Evolutionary conservation across 2,329 filamentous ascomycete species (phyloP), one percentile per base, ranked within the genome.

Genomic region (Colletotrichum sansevieriae): DNA sequence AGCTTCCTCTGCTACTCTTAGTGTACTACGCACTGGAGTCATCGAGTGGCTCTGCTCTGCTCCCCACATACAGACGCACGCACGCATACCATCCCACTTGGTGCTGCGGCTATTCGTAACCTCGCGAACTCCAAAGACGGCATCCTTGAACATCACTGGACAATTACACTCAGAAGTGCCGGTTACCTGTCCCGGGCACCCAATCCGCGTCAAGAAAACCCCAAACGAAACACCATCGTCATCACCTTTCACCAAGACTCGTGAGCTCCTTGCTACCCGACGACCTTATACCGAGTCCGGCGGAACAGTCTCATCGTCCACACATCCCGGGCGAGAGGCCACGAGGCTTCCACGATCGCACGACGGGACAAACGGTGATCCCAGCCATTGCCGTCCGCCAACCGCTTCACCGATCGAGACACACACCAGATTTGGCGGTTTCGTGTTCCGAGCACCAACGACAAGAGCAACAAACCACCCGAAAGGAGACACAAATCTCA

Each of bases 271-370:
- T 61, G 63, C 47, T 69, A 59, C 62, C 62, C 62, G 55, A 66
- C 44, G 56, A 44, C 47, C 33, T 60, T 66, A 39, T 41, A 60
- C 35, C 56, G 25, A 39, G 25, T 44, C 41, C 35, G 55, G 54
- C 55, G 11, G 4, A 7, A 41, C 12, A 49, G 44, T 59, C 39
- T 13, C 20, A 44, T 49, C 39, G 49, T 55, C 39, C 62, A 51
- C 49, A 51, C 39, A 43, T 66, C 55, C 56, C 43, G 62, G 66
- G 49, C 66, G 62, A 69, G 66, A 60, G 66, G 66, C 62, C 63
- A 69, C 66, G 66, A 69, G 66, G 56, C 62, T 66, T 52, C 56
- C 66, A 69, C 66, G 66, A 69, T 61, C 49, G 51, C 63, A 41
- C 25, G 41, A 66, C 66, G 66, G 66, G 55, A 66, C 22, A 60